Evolutionary conservation across 495 filamentous ascomycete genomes (phyloP).

Genomic region (Annulohypoxylon nitens): DNA sequence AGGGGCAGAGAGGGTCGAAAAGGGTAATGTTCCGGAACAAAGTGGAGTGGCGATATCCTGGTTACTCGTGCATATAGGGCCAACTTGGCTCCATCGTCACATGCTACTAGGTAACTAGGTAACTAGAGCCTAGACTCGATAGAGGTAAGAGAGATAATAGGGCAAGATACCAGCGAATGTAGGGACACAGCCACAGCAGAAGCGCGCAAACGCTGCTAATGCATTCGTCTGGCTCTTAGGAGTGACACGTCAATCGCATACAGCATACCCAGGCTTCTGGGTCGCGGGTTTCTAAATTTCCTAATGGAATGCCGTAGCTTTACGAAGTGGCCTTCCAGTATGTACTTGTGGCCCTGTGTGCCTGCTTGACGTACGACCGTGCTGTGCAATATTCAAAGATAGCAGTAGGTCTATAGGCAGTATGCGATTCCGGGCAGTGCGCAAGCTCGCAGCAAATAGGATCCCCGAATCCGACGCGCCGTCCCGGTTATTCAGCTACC

Average conservation of each 20-base stretch:
- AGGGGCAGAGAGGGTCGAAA: constrained; percentile 27
- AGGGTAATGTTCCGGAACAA: constrained; percentile 49
- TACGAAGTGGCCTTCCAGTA: constrained; percentile 18
- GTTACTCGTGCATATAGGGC: constrained; percentile 12
- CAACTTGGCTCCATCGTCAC: constrained; percentile 32
- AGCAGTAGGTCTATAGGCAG: constrained; percentile 1
- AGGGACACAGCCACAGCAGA: constrained; percentile 40
- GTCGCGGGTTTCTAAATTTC: constrained; percentile 42
- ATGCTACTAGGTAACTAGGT: constrained; percentile 15
- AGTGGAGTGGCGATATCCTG: constrained; percentile 40
- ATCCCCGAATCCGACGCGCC: constrained; percentile 6
- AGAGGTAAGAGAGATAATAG: constrained; percentile 24
- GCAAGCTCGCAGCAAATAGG: constrained; percentile 33
- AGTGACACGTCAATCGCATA: constrained; percentile 48
- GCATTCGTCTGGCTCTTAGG: constrained; percentile 38
- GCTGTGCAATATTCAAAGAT: constrained; percentile 37
- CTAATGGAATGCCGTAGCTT: constrained; percentile 29
- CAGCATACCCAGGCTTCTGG: constrained; percentile 47
- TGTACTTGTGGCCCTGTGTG: constrained; percentile 28
- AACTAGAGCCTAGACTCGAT: constrained; percentile 30
- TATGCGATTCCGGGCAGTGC: constrained; percentile 37
- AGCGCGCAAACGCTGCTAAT: constrained; percentile 33
- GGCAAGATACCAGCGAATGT: constrained; percentile 20
- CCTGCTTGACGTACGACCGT: constrained; percentile 33
- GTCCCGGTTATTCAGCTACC: constrained; percentile 31